These are phyloP conservation scores for Conoideocrella luteorostrata DNA, from an alignment of 2,329 filamentous ascomycete genomes.

Conservation along the genomic window DNA sequence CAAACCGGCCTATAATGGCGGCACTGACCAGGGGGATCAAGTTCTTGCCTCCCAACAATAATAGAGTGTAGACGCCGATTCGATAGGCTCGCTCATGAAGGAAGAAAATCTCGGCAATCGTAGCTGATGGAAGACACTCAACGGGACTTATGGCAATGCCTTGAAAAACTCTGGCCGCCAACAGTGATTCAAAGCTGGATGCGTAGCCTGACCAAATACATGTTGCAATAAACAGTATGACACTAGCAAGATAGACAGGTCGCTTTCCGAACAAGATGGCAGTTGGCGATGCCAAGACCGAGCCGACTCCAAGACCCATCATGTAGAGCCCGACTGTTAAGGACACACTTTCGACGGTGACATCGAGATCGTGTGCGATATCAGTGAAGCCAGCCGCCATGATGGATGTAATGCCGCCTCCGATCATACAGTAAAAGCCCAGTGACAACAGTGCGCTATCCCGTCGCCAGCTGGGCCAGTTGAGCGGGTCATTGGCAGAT, in stretches of 20 bases:
- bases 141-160: slow-evolving; percentile 84
- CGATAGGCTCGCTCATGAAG: slow-evolving; percentile 89
- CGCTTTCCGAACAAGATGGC: slow-evolving; percentile 88
- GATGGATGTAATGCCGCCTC: slow-evolving; percentile 86
- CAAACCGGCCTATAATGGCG: slow-evolving; percentile 67
- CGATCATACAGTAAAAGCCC: slow-evolving; percentile 88
- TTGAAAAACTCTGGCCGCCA: slow-evolving; percentile 78
- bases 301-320: slow-evolving; percentile 84
- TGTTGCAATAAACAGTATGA: slow-evolving; percentile 69
- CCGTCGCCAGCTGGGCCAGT: slow-evolving; percentile 79
- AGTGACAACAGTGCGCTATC: slow-evolving; percentile 74
- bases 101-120: slow-evolving; percentile 94
- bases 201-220: slow-evolving; percentile 84
- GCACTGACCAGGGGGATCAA: slow-evolving; percentile 82
- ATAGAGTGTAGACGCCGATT: slow-evolving; percentile 84
- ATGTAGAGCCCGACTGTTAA: slow-evolving; percentile 90
- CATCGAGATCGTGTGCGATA: slow-evolving; percentile 58
- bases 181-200: slow-evolving; percentile 70
- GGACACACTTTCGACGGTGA: slow-evolving; percentile 67
- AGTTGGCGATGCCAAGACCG: slow-evolving; percentile 78
- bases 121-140: slow-evolving; percentile 87
- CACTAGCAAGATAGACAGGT: slow-evolving; percentile 76
- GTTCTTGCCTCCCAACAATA: slow-evolving; percentile 88
- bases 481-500: slow-evolving; percentile 82
- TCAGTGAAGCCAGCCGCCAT: slow-evolving; percentile 85